These are phyloP conservation scores for Ogataea haglerorum DNA, from an alignment of 805 yeast species.

Conservation along the genomic window DNA sequence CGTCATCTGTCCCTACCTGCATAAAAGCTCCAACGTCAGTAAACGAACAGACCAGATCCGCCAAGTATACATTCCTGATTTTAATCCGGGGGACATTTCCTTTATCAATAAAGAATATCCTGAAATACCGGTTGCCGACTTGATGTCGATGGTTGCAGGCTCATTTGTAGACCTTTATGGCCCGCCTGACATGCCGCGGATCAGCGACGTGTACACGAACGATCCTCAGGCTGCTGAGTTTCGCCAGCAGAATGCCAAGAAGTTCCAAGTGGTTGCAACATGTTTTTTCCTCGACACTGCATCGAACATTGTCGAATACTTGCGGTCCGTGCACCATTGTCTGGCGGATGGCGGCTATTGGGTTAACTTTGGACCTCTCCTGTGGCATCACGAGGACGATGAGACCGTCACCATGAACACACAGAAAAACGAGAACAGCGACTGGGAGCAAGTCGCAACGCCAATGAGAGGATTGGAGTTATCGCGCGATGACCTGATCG, in stretches of 20 bases:
- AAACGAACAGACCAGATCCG: constrained; percentile 47
- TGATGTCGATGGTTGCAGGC: constrained; percentile 73
- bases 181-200: constrained; percentile 35
- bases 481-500: constrained; percentile 50
- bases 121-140: constrained; percentile 40
- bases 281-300: constrained; percentile 67
- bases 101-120: constrained; percentile 35
- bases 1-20: constrained; percentile 53
- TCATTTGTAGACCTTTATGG: constrained; percentile 69
- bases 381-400: constrained; percentile 69
- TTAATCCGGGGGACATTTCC: constrained; percentile 40
- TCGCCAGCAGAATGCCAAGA: constrained; percentile 36
- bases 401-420: constrained; percentile 28
- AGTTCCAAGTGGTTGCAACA: constrained; percentile 48
- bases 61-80: constrained; percentile 53
- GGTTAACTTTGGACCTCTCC: constrained; percentile 66
- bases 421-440: constrained; percentile 23
- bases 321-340: constrained; percentile 45
- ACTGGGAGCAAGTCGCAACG: constrained; percentile 26
- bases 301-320: constrained; percentile 53
- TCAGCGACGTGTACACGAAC: constrained; percentile 35
- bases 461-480: constrained; percentile 58
- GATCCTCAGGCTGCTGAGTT: constrained; percentile 41
- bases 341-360: constrained; percentile 47
- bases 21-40: constrained; percentile 44